Conservation (phyloP, 2,329 filamentous ascomycete genomes). For the Fusarium sp. region DNA sequence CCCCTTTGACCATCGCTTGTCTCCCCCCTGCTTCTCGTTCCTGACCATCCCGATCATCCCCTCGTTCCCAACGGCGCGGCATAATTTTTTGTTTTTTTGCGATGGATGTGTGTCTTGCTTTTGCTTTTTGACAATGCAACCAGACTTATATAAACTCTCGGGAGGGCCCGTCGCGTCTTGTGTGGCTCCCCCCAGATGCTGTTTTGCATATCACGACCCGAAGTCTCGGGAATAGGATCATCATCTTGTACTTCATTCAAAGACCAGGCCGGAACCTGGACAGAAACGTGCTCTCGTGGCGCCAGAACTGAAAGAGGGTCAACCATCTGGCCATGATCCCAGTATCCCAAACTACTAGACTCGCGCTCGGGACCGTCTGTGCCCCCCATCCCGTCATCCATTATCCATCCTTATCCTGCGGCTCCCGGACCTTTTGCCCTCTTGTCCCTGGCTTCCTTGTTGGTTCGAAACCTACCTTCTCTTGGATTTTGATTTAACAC, state of each 20-base stretch:
- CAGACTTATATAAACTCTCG: conserved; percentile 1
- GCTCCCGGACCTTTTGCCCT: conserved; percentile 11
- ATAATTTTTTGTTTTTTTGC: conserved; percentile 18
- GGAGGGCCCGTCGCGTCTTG: not conserved
- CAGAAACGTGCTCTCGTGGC: not conserved
- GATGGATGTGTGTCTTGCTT: not conserved
- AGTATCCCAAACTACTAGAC: conserved; percentile 1
- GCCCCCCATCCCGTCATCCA: not conserved
- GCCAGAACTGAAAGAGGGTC: not conserved
- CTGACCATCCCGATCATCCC: conserved; percentile 15
- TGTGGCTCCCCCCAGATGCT: not conserved
- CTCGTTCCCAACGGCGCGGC: conserved; percentile 15
- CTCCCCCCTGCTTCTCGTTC: not conserved
- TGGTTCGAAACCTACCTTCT: not conserved
- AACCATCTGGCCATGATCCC: conserved; percentile 22
- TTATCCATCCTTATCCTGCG: conserved; percentile 8
- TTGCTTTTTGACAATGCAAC: conserved; percentile 1
- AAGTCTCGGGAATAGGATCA: not conserved
- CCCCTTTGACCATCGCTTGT: not conserved
- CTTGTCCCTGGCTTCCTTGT: not conserved
- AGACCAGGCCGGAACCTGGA: not conserved
- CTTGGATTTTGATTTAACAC: not conserved
- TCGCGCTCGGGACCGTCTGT: conserved; percentile 8
- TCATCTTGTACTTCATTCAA: not conserved
- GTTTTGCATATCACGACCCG: conserved; percentile 6